Evolutionary conservation across 805 yeast genomes (phyloP).

Genomic region (Spathaspora gorwiae): DNA sequence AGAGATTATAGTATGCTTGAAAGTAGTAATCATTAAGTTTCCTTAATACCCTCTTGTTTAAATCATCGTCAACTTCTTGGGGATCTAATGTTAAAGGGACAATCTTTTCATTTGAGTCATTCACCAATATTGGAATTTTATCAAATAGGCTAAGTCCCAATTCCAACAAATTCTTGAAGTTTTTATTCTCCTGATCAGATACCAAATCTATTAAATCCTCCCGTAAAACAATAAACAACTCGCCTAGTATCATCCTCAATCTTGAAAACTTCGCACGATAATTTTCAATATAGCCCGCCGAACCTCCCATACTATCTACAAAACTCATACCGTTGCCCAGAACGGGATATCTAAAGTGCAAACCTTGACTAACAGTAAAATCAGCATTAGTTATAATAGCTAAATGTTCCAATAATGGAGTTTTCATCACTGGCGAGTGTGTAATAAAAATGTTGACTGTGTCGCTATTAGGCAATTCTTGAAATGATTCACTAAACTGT

Average conservation of each 20-base stretch:
- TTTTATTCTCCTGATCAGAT: conserved; percentile 2
- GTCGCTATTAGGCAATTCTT: conserved; percentile 28
- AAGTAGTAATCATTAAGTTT: conserved; percentile 57
- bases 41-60: conserved; percentile 39
- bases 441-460: conserved; percentile 60
- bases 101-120: conserved; percentile 35
- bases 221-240: conserved; percentile 58
- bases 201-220: conserved; percentile 43
- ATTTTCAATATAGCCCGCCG: conserved; percentile 44
- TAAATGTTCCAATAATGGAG: conserved; percentile 64
- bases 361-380: conserved; percentile 66
- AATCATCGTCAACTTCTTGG: conserved; percentile 7
- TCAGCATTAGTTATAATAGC: conserved; percentile 66
- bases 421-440: conserved; percentile 68
- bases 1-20: conserved; percentile 62
- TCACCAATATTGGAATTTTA: conserved; percentile 49
- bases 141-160: conserved; percentile 60
- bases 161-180: conserved; percentile 43
- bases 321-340: conserved; percentile 64
- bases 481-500: conserved; percentile 9
- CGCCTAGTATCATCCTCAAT: conserved; percentile 56
- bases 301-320: conserved; percentile 46
- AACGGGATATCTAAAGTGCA: conserved; percentile 67
- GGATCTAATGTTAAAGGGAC: conserved; percentile 33
- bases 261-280: conserved; percentile 61